A percentile compares a stretch with the other conserved stretches of the same genome.
Conservation (phyloP, 306 rosid genomes). For the Dalbergia cultrata region DNA sequence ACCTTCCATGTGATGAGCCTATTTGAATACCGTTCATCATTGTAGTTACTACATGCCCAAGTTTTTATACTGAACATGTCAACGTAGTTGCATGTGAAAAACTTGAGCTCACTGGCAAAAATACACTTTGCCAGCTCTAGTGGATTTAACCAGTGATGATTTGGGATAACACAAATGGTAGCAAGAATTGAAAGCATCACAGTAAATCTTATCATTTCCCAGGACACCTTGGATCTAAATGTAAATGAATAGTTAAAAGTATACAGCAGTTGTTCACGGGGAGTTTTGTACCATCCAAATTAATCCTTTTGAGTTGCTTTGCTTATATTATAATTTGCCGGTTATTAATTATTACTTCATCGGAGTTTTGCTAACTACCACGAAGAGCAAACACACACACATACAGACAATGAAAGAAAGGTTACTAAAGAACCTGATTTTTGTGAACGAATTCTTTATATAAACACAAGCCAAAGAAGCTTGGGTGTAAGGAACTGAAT, state of each 20-base stretch:
- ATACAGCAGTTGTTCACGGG: not conserved
- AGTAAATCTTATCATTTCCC: slow-evolving; percentile 8
- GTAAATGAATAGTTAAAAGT: not conserved
- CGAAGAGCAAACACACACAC: not conserved
- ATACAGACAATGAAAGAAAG: not conserved
- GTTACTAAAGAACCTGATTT: slow-evolving; percentile 5
- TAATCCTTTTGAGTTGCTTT: slow-evolving; percentile 28
- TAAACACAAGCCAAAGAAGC: slow-evolving; percentile 43
- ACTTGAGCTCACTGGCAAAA: not conserved
- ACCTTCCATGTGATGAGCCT: slow-evolving; percentile 58
- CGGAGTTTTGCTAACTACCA: slow-evolving; percentile 12
- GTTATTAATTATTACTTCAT: not conserved
- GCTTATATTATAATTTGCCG: slow-evolving; percentile 22
- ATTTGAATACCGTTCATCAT: slow-evolving; percentile 35
- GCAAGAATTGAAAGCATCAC: slow-evolving; percentile 15
- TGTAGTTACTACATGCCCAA: slow-evolving; percentile 30
- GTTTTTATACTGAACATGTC: slow-evolving; percentile 10
- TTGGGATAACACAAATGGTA: not conserved
- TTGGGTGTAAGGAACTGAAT: slow-evolving; percentile 35
- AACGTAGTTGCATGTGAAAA: not conserved
- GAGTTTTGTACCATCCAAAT: slow-evolving; percentile 1
- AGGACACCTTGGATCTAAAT: not conserved
- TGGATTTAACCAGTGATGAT: not conserved
- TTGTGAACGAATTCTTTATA: slow-evolving; percentile 39
- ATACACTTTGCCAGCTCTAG: not conserved